These are phyloP conservation scores for Porcisia hertigi DNA, from an alignment of 208 protist species.

Conservation along the genomic window DNA sequence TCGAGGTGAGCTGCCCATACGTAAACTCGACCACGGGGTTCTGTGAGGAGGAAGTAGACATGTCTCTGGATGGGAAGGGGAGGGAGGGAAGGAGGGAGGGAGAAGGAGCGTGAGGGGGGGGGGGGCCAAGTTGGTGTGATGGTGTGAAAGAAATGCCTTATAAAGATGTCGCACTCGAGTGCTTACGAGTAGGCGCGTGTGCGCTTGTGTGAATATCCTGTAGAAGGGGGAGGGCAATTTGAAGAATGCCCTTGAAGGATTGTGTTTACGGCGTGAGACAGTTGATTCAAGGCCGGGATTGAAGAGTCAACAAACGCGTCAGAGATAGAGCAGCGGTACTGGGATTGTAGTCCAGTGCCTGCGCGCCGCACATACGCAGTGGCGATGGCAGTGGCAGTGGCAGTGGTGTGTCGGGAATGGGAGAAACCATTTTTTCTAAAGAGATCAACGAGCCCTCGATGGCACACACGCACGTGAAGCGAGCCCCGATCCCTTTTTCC, in stretches of 20 bases:
- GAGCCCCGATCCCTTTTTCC: no score
- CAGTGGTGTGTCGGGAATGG: not conserved
- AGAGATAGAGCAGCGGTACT: not conserved
- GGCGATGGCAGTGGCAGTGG: not conserved
- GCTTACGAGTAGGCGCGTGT: not conserved
- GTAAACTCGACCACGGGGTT: conserved; percentile 47
- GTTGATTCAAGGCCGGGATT: not conserved
- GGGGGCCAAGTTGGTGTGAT: not conserved
- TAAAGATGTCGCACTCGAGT: not conserved
- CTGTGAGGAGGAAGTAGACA: conserved; percentile 11
- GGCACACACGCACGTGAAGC: not conserved
- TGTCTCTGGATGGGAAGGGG: not conserved
- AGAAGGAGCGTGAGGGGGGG: no score
- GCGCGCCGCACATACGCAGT: not conserved
- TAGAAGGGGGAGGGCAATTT: not conserved
- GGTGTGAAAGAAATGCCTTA: not conserved
- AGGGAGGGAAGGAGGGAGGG: not conserved
- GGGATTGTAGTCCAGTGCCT: not conserved
- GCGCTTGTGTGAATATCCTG: not conserved
- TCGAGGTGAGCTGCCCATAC: conserved; percentile 64
- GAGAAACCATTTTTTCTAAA: not conserved
- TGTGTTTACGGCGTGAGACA: not conserved
- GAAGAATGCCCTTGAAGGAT: not conserved
- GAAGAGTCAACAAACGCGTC: not conserved
- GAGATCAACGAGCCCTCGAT: not conserved